Conservation (phyloP, 306 rosid species). For the Gleditsia sinensis region DNA sequence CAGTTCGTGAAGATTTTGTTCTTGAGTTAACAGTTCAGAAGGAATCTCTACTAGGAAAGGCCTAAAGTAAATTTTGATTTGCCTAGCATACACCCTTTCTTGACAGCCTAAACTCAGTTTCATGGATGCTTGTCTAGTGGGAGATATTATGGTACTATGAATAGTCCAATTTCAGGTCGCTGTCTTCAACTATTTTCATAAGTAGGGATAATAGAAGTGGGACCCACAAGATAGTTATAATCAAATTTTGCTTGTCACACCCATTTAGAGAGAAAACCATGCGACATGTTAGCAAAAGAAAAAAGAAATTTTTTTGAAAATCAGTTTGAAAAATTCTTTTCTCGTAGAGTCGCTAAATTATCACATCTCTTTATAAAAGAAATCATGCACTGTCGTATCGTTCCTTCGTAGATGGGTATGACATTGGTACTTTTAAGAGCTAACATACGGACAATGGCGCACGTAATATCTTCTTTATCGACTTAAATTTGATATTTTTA, state of each 20-base stretch:
- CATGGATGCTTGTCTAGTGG: conserved; percentile 21
- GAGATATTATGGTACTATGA: neutral
- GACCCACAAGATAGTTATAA: conserved; percentile 26
- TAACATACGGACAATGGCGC: too few relatives aligned
- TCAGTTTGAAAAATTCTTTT: too few relatives aligned
- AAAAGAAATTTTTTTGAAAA: too few relatives aligned
- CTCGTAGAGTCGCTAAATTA: too few relatives aligned
- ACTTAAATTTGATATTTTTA: too few relatives aligned
- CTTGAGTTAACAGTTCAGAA: neutral
- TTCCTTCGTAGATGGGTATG: too few relatives aligned
- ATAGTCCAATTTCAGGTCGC: neutral
- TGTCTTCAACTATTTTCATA: conserved; percentile 30
- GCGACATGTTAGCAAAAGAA: too few relatives aligned
- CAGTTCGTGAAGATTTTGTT: neutral
- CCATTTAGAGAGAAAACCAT: too few relatives aligned
- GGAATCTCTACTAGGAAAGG: neutral
- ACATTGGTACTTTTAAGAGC: conserved; percentile 32
- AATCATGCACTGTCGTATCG: too few relatives aligned
- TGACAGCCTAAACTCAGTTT: conserved; percentile 19
- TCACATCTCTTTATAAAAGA: too few relatives aligned
- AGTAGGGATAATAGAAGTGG: conserved; percentile 31
- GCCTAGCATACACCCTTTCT: neutral
- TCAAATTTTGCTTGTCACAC: conserved; percentile 37
- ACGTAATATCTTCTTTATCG: too few relatives aligned
- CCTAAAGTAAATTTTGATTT: conserved; percentile 20